Conservation (phyloP, 495 filamentous ascomycete species). For the Pseudevernia furfuracea region DNA sequence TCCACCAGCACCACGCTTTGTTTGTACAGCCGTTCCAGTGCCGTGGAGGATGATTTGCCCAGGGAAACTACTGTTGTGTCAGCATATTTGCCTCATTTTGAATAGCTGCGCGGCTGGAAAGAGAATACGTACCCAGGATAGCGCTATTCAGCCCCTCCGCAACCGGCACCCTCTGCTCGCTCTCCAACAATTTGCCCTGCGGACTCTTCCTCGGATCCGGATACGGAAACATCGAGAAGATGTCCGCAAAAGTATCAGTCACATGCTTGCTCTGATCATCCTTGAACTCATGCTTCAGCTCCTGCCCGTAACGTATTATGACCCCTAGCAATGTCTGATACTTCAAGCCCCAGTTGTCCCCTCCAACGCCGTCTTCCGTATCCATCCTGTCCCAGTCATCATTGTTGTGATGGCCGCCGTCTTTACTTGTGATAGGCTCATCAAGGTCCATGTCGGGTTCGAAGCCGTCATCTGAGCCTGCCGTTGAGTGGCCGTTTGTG, state of each 20-base stretch:
- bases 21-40: slow-evolving; percentile 76
- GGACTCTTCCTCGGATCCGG: slow-evolving; percentile 65
- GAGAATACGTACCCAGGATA: slow-evolving; percentile 64
- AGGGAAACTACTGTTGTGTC: slow-evolving; percentile 57
- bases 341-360: slow-evolving; percentile 29
- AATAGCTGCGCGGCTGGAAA: not conserved
- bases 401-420: slow-evolving; percentile 27
- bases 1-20: slow-evolving; percentile 82
- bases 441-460: slow-evolving; percentile 80
- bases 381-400: slow-evolving; percentile 49
- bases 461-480: slow-evolving; percentile 44
- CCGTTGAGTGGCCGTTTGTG: slow-evolving; percentile 29
- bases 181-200: slow-evolving; percentile 72
- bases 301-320: slow-evolving; percentile 72
- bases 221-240: slow-evolving; percentile 86
- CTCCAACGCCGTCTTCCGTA: slow-evolving; percentile 37
- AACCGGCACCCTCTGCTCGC: slow-evolving; percentile 64
- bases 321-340: slow-evolving; percentile 55
- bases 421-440: slow-evolving; percentile 41
- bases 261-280: slow-evolving; percentile 61
- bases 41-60: slow-evolving; percentile 81
- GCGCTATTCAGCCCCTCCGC: slow-evolving; percentile 93
- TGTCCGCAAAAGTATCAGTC: slow-evolving; percentile 68
- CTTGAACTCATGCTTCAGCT: slow-evolving; percentile 66
- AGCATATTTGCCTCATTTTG: slow-evolving; percentile 16